Conservation (phyloP, 1,284 basidiomycete species). For the Vanrija sp. region DNA sequence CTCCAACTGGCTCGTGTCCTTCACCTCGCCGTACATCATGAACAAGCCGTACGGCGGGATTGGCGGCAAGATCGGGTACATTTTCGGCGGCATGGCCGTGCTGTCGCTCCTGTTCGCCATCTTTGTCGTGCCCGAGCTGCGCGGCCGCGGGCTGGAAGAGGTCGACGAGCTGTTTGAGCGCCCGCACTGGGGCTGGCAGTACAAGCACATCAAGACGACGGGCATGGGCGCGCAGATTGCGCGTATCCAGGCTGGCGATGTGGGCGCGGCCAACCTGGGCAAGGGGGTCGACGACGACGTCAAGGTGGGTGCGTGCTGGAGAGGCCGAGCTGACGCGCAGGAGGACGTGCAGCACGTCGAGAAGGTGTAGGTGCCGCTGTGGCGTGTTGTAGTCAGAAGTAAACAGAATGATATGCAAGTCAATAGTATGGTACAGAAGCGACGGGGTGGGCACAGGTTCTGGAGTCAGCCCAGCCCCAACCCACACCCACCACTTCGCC, state of each 20-base stretch:
- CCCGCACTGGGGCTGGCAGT: constrained; percentile 20
- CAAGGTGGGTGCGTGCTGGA: background rate
- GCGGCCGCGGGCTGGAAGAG: constrained; percentile 15
- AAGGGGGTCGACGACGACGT: background rate
- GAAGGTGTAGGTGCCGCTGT: background rate
- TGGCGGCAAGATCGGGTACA: constrained; percentile 18
- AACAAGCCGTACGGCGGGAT: constrained; percentile 7
- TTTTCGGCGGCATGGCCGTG: constrained; percentile 13
- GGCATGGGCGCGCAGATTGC: constrained; percentile 17
- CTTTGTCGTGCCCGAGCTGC: constrained; percentile 25
- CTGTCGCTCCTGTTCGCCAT: constrained; percentile 18
- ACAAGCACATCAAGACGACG: constrained; percentile 9
- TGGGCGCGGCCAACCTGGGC: background rate
- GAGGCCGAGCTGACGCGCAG: too few relatives aligned
- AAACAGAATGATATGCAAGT: too few relatives aligned
- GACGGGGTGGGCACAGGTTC: too few relatives aligned
- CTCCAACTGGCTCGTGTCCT: constrained; percentile 15
- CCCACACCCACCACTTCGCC: too few relatives aligned
- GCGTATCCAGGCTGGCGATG: constrained; percentile 7
- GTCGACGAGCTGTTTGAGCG: constrained; percentile 26
- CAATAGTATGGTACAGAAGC: too few relatives aligned
- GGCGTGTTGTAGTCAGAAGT: too few relatives aligned
- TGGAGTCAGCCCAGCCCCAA: too few relatives aligned
- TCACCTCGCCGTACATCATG: constrained; percentile 17
- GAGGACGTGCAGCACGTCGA: background rate